These are phyloP conservation scores for Glycine tomentella DNA, from an alignment of 306 rosid genomes.

Conservation along the genomic window DNA sequence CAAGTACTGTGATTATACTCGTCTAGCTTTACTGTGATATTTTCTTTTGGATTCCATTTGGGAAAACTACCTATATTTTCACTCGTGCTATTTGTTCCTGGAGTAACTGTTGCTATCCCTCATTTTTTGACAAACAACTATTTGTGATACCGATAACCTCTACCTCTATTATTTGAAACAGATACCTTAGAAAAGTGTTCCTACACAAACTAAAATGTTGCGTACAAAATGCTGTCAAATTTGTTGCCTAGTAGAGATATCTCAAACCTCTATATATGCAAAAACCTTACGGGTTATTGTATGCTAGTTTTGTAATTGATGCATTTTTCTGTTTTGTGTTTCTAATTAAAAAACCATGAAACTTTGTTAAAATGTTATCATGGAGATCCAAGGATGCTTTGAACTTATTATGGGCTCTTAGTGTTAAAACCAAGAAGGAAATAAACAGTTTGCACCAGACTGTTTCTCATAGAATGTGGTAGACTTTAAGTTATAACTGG, in stretches of 20 bases:
- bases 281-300: constrained; percentile 14
- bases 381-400: constrained; percentile 14
- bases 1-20: not conserved
- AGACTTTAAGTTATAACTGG: not conserved
- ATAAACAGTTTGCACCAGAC: not conserved
- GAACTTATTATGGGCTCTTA: not conserved
- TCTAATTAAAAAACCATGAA: not conserved
- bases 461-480: constrained; percentile 8
- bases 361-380: not conserved
- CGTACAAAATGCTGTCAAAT: not conserved
- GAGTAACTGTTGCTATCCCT: too few relatives aligned
- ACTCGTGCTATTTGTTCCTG: constrained; percentile 16
- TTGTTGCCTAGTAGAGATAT: constrained; percentile 24
- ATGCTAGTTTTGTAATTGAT: constrained; percentile 18
- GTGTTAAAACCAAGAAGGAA: constrained; percentile 16
- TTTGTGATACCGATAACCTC: constrained; percentile 5
- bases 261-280: constrained; percentile 8
- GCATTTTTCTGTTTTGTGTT: constrained; percentile 31
- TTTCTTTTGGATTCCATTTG: not conserved
- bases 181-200: too few relatives aligned
- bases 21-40: not conserved
- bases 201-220: too few relatives aligned
- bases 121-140: not conserved
- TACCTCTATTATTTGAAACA: not conserved
- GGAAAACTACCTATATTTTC: not conserved